Conservation (phyloP, 1,284 basidiomycete species). For the Vanrija sp. region DNA sequence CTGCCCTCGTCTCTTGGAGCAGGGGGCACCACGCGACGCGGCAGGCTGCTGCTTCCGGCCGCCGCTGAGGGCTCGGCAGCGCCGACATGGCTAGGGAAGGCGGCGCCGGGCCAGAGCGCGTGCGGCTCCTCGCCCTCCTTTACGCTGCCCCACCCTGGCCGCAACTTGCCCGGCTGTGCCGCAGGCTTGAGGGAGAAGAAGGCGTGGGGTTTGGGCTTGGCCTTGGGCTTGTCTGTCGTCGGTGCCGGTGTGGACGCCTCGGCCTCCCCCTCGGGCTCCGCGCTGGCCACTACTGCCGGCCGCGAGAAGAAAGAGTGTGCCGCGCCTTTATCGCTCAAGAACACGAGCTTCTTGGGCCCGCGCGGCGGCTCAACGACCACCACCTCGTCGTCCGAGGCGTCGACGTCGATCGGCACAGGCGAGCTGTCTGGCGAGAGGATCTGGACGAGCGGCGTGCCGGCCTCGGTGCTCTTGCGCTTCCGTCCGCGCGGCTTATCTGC, state of each 20-base stretch:
- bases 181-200: constrained; percentile 27
- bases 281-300: neutral
- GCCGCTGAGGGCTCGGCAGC: neutral
- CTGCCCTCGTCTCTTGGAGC: neutral
- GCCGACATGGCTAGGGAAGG: constrained; percentile 23
- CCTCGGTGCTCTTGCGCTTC: neutral
- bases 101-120: constrained; percentile 27
- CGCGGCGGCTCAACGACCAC: neutral
- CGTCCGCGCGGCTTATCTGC: neutral
- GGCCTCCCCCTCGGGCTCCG: neutral
- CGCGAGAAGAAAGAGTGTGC: constrained; percentile 36
- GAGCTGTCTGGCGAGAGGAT: neutral
- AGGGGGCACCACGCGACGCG: neutral
- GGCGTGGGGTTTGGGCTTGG: constrained; percentile 20
- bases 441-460: neutral
- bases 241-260: neutral
- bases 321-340: constrained; percentile 22
- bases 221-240: neutral
- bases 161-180: constrained; percentile 14
- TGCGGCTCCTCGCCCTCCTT: constrained; percentile 31
- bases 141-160: constrained; percentile 38
- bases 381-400: neutral
- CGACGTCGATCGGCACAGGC: neutral
- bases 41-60: neutral
- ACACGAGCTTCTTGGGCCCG: constrained; percentile 25